Conservation (phyloP, 441 rosid species). For the Dalechampia spathulata region DNA sequence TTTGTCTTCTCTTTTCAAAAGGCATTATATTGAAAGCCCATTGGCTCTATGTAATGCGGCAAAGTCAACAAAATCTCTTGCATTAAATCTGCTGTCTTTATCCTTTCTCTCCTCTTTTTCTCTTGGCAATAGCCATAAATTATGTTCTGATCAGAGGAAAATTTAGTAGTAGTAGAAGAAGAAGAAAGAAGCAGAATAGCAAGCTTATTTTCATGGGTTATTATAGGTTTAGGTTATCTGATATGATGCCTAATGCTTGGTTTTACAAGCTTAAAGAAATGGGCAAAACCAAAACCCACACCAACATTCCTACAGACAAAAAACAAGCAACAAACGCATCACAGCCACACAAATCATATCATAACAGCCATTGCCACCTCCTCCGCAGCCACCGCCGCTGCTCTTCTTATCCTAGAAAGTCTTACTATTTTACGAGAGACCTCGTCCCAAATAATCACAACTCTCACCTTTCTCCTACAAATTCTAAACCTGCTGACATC, state of each 20-base stretch:
- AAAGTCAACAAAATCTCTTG: neutral
- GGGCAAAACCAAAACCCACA: too few relatives aligned
- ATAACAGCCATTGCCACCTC: neutral
- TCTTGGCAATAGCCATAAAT: neutral
- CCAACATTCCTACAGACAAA: too few relatives aligned
- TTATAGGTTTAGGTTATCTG: too few relatives aligned
- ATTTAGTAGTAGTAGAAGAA: too few relatives aligned
- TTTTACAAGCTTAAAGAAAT: too few relatives aligned
- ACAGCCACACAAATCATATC: too few relatives aligned
- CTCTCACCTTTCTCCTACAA: conserved; percentile 17
- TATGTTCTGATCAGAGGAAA: too few relatives aligned
- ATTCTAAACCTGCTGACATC: too few relatives aligned
- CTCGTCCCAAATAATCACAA: conserved; percentile 16
- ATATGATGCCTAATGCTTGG: too few relatives aligned
- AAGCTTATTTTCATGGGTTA: too few relatives aligned
- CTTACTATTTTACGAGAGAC: conserved; percentile 48
- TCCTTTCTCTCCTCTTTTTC: neutral
- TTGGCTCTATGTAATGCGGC: neutral
- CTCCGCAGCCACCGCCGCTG: neutral
- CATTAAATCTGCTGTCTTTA: neutral
- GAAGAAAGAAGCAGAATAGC: too few relatives aligned
- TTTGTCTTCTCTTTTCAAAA: neutral
- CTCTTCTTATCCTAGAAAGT: conserved; percentile 38
- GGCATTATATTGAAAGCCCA: neutral
- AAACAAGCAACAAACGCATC: too few relatives aligned